Evolutionary conservation across 805 yeast species (phyloP), one percentile per base, ranked within the genome.

Genomic region (Saccharomycopsis javanensis): DNA sequence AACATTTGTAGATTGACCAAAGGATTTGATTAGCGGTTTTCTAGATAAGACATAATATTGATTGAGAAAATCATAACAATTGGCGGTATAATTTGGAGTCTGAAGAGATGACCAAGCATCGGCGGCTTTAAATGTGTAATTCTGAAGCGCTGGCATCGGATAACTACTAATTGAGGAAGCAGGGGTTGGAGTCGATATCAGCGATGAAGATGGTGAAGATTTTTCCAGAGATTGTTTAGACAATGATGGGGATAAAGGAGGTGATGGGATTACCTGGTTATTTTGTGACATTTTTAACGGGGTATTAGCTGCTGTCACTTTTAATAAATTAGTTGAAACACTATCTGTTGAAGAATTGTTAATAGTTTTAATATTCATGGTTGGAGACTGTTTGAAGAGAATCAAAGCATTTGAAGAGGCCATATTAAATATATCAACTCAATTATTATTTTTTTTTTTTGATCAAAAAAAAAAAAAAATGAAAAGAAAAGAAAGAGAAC

Each of bases 61-160:
- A 57, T 74, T 74, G 58, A 83, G 70, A 62, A 82, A 83, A n/a
- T 66, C 66, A 56, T 79, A 63, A 60, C 81, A 85, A 51, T 72
- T 69, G 53, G 66, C 68, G 65, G 79, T 81, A 68, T 73, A 82
- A 52, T 72, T 71, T 37, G 75, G 71, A 4, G 67, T 61, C 37
- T 71, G 71, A 57, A 79, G 64, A 48, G 72, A 73, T 8, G 67
- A 61, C 79, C 82, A 81, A 4, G 86, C 80, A 63, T 76, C 74
- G 15, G 48, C 48, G 57, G 83, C 72, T 37, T 72, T 75, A 60
- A 83, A 68, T 45, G 74, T 71, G 61, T 75, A 75, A 46, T 77
- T 72, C 54, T 73, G 71, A 62, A 70, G 72, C 62, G 76, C 72
- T 57, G 79, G 79, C 51, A 81, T 61, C 56, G 81, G 82, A 68